Percentiles rank a stretch among this genome's conserved stretches.
Conservation (phyloP, 805 yeast genomes). For the Candida boidinii region DNA sequence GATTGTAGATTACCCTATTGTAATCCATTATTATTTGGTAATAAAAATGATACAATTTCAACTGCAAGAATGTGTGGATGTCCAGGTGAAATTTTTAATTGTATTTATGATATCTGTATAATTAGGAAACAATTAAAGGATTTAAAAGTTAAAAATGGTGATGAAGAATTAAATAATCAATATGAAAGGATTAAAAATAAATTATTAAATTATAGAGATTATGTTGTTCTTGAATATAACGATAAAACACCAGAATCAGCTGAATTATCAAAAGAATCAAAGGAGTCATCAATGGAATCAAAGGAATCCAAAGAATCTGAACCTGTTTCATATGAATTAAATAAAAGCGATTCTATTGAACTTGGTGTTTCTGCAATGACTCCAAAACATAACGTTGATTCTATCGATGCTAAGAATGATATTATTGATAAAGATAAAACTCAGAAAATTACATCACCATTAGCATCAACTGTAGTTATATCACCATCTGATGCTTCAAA, state of each 20-base stretch:
- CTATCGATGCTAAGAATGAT: too few relatives aligned
- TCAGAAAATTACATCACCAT: background rate
- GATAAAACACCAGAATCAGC: too few relatives aligned
- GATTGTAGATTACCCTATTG: slow-evolving; percentile 49
- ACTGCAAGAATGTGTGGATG: slow-evolving; percentile 52
- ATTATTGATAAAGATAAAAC: too few relatives aligned
- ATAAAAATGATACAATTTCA: slow-evolving; percentile 31
- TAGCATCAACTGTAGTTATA: too few relatives aligned
- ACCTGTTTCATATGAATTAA: background rate
- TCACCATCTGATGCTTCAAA: too few relatives aligned
- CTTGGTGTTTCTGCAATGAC: background rate
- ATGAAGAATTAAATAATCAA: slow-evolving; percentile 9
- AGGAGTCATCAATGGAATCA: too few relatives aligned
- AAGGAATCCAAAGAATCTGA: too few relatives aligned
- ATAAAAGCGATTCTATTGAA: background rate
- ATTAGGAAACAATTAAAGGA: slow-evolving; percentile 22
- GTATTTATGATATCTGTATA: slow-evolving; percentile 35
- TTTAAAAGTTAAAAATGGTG: slow-evolving; percentile 2
- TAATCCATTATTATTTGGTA: slow-evolving; percentile 45
- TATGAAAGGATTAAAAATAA: slow-evolving; percentile 26
- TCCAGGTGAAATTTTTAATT: slow-evolving; percentile 46
- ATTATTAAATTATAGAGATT: slow-evolving; percentile 38
- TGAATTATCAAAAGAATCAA: too few relatives aligned
- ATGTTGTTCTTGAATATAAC: too few relatives aligned
- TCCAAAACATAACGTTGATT: too few relatives aligned